Evolutionary conservation across 305 asterid species (phyloP).

Genomic region (Solanum hybrid): DNA sequence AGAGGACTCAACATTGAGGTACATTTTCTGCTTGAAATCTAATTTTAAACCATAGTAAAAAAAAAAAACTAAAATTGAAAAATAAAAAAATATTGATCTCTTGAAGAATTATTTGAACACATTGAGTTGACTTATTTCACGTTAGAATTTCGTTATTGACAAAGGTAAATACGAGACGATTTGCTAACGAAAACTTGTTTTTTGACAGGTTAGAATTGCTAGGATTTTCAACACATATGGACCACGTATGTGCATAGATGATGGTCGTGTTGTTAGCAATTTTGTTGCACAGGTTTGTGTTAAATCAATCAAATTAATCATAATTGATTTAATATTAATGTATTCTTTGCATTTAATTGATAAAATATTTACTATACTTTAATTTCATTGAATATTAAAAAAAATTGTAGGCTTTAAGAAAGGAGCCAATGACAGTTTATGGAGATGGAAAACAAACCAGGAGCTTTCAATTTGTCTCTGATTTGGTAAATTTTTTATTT

Average conservation of each 20-base stretch:
- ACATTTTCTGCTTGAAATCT: background rate
- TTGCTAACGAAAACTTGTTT: background rate
- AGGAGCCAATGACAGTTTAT: slow-evolving; percentile 74
- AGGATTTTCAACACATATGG: slow-evolving; percentile 90
- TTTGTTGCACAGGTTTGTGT: slow-evolving; percentile 73
- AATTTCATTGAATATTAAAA: background rate
- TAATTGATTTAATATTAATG: background rate
- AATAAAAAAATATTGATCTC: background rate
- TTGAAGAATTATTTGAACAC: background rate
- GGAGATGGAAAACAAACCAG: slow-evolving; percentile 95
- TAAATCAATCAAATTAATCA: background rate
- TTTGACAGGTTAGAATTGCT: slow-evolving; percentile 65
- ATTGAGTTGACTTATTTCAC: background rate
- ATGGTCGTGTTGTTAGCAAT: slow-evolving; percentile 91
- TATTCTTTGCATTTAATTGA: background rate
- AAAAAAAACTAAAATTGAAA: background rate
- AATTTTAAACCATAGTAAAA: background rate
- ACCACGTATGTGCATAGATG: slow-evolving; percentile 85
- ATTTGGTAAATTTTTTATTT: slow-evolving; percentile 42
- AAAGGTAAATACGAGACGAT: background rate
- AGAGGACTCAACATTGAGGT: slow-evolving; percentile 88
- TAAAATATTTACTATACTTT: background rate
- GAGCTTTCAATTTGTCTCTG: slow-evolving; percentile 86
- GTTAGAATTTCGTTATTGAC: rapidly evolving
- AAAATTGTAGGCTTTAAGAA: slow-evolving; percentile 61